Conservation (phyloP, 495 filamentous ascomycete genomes). For the Penicillium silybi region DNA sequence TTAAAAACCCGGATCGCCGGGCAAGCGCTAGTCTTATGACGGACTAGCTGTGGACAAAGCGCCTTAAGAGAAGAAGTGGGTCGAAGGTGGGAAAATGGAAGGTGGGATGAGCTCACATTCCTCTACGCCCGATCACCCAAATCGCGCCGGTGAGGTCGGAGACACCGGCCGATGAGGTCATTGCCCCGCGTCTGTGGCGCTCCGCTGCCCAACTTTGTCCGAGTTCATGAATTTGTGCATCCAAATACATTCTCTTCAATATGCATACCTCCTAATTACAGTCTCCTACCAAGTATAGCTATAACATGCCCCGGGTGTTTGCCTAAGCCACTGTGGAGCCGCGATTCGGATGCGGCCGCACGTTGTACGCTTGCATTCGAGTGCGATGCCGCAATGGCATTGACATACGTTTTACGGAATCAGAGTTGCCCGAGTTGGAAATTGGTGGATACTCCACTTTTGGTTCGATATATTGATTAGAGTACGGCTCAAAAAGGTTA, state of each 20-base stretch:
- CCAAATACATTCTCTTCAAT: no score
- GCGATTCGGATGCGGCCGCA: neutral
- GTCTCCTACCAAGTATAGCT: no score
- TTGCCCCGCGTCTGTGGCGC: constrained; percentile 11
- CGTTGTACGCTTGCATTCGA: neutral
- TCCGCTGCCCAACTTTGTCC: neutral
- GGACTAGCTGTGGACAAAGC: constrained; percentile 12
- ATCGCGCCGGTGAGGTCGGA: no score
- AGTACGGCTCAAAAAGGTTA: constrained; percentile 5
- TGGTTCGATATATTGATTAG: neutral
- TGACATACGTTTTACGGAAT: neutral
- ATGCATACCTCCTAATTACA: no score
- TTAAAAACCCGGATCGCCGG: constrained; percentile 4
- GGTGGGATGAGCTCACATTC: constrained; percentile 9
- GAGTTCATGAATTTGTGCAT: no score
- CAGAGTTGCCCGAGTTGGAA: neutral
- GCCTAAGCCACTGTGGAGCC: neutral
- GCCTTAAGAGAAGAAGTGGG: neutral
- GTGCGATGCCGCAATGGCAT: neutral
- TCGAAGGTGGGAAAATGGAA: neutral
- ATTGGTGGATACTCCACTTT: neutral
- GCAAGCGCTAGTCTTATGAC: constrained; percentile 17
- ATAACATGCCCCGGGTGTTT: neutral
- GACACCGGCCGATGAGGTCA: constrained; percentile 27
- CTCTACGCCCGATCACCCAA: constrained; percentile 9